Evolutionary conservation across 495 filamentous ascomycete genomes (phyloP).

Genomic region (Trichoderma virens): DNA sequence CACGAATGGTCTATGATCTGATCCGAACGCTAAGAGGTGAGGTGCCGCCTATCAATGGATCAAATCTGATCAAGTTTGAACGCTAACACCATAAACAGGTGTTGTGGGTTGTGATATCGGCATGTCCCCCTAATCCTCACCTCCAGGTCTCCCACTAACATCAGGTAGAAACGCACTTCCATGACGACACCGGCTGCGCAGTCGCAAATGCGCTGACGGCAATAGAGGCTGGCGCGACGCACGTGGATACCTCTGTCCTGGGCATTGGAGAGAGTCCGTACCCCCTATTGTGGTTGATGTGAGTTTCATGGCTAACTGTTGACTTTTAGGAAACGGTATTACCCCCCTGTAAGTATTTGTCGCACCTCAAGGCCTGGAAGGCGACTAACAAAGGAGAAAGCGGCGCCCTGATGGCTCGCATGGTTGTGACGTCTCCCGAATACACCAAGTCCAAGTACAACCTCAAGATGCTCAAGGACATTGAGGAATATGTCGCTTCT

Average conservation of each 20-base stretch:
- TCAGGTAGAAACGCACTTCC: neutral
- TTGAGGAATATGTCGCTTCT: slow-evolving; percentile 69
- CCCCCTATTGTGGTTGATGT: no score
- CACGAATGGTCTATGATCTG: slow-evolving; percentile 82
- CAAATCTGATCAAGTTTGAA: no score
- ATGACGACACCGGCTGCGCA: neutral
- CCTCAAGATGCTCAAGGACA: slow-evolving; percentile 63
- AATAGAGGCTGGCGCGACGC: slow-evolving; percentile 65
- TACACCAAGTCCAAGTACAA: slow-evolving; percentile 73
- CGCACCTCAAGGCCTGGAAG: no score
- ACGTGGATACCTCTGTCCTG: slow-evolving; percentile 38
- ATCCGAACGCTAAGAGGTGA: slow-evolving; percentile 66
- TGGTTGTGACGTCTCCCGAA: slow-evolving; percentile 66
- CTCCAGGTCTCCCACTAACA: no score
- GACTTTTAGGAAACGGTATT: slow-evolving; percentile 77
- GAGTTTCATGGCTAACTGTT: no score
- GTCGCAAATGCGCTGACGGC: slow-evolving; percentile 70
- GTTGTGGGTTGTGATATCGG: slow-evolving; percentile 54
- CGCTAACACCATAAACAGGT: no score
- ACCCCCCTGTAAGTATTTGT: no score
- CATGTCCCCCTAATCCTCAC: no score
- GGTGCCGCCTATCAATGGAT: no score
- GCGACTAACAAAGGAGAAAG: no score
- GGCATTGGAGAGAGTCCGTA: no score
- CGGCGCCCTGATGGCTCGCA: slow-evolving; percentile 44